Conservation (phyloP, 2,329 filamentous ascomycete genomes). For the Diplodia scrobiculata region DNA sequence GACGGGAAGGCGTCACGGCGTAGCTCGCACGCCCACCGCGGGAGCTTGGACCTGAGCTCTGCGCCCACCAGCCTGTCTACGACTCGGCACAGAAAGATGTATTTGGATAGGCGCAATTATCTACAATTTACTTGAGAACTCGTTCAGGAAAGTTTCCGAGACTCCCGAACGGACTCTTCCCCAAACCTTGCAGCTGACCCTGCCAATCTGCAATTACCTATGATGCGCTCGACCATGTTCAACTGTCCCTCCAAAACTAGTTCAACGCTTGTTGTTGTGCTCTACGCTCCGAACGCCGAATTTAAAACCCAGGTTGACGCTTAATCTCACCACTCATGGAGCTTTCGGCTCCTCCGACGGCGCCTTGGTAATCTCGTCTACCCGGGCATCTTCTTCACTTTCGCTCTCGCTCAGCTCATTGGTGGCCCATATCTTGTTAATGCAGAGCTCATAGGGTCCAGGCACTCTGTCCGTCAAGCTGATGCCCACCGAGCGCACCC, state of each 20-base stretch:
- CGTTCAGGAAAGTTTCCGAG: background rate
- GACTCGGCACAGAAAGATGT: background rate
- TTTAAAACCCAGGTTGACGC: background rate
- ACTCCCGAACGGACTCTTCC: background rate
- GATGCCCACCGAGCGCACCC: constrained; percentile 81
- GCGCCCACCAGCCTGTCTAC: background rate
- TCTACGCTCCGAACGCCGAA: background rate
- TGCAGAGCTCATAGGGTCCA: constrained; percentile 82
- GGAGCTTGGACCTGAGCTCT: constrained; percentile 1
- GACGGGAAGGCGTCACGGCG: background rate
- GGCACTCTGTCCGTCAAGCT: constrained; percentile 86
- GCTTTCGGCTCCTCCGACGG: background rate
- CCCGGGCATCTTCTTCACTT: constrained; percentile 33
- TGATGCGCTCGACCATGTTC: background rate
- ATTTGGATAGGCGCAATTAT: background rate
- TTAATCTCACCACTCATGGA: background rate
- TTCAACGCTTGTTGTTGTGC: background rate
- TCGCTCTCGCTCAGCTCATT: constrained; percentile 58
- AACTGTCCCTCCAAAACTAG: background rate
- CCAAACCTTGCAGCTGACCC: background rate
- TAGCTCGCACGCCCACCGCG: background rate
- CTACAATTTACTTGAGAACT: background rate
- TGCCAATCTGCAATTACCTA: background rate
- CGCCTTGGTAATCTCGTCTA: constrained; percentile 34
- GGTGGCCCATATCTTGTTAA: constrained; percentile 88